phyloP scores from a whole-genome alignment of 495 filamentous ascomycete genomes.

The Penicillium angulare region DNA sequence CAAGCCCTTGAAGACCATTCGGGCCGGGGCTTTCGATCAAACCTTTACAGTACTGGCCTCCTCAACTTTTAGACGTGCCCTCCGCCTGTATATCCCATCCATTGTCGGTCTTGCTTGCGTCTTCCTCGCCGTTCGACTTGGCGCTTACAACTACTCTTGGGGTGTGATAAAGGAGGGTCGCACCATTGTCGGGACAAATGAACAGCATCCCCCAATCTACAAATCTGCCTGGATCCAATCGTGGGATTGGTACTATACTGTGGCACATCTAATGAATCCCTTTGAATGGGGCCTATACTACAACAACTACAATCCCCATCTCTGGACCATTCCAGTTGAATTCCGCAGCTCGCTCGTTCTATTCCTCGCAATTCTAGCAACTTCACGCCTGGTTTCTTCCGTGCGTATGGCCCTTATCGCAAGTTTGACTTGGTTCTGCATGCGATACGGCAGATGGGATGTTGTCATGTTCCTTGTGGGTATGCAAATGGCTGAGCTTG shows the following conservation, averaged over 20 bases:
- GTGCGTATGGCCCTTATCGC: constrained; percentile 47
- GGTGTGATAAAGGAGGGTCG: constrained; percentile 37
- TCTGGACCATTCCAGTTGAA: constrained; percentile 75
- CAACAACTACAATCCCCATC: constrained; percentile 61
- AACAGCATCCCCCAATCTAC: constrained; percentile 45
- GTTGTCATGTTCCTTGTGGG: constrained; percentile 59
- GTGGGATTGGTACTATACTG: constrained; percentile 47
- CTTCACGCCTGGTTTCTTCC: constrained; percentile 47
- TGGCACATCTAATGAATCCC: constrained; percentile 50
- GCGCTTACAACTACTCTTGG: constrained; percentile 46
- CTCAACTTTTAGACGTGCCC: constrained; percentile 60
- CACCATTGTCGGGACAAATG: constrained; percentile 46
- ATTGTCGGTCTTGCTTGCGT: constrained; percentile 56
- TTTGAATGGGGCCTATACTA: constrained; percentile 55
- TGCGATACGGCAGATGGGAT: constrained; percentile 58
- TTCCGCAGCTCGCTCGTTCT: constrained; percentile 64
- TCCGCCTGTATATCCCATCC: constrained; percentile 64
- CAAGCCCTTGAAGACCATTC: constrained; percentile 61
- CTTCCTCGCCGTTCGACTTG: constrained; percentile 51
- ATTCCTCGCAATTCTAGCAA: constrained; percentile 57
- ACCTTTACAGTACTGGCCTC: constrained; percentile 52
- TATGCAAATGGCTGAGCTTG: constrained; percentile 58
- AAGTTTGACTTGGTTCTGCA: constrained; percentile 52
- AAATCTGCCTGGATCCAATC: constrained; percentile 45
- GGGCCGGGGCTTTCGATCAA: constrained; percentile 50